A percentile compares a stretch with the other conserved stretches of the same genome.
phyloP scores from a whole-genome alignment of 208 protist species.

The Novymonas esmeraldas region DNA sequence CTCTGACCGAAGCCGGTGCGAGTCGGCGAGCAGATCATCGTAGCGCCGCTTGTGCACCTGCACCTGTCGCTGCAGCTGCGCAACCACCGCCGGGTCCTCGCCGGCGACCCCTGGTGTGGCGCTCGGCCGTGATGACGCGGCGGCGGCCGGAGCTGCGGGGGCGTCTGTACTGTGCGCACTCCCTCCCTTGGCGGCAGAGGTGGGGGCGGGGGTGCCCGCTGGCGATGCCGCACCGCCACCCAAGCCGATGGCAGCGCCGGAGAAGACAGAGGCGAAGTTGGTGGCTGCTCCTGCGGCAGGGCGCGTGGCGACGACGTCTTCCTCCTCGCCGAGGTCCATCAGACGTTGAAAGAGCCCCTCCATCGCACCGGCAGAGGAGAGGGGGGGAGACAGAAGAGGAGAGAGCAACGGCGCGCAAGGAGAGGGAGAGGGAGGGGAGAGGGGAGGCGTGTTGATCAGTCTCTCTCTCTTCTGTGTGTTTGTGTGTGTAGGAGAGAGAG shows the following conservation, averaged over 20 bases:
- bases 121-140: not conserved
- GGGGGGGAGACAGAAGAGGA: not conserved
- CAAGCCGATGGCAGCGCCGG: not conserved
- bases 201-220: too few species aligned
- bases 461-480: too few species aligned
- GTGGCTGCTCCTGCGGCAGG: not conserved
- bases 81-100: not conserved
- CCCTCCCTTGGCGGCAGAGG: too few species aligned
- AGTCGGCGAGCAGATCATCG: slow-evolving; percentile 33
- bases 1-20: slow-evolving; percentile 32
- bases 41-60: slow-evolving; percentile 37
- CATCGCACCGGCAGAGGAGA: not conserved
- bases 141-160: not conserved
- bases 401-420: not conserved
- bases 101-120: not conserved
- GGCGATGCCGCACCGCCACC: not conserved
- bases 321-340: slow-evolving; percentile 22
- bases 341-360: slow-evolving; percentile 15
- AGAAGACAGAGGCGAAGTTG: slow-evolving; percentile 12
- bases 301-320: not conserved
- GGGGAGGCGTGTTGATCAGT: too few species aligned
- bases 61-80: slow-evolving; percentile 25
- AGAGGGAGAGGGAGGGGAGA: not conserved
- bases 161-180: not conserved
- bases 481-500: not conserved